phyloP scores from a whole-genome alignment of 2,329 filamentous ascomycete genomes.

The Stemphylium vesicarium region DNA sequence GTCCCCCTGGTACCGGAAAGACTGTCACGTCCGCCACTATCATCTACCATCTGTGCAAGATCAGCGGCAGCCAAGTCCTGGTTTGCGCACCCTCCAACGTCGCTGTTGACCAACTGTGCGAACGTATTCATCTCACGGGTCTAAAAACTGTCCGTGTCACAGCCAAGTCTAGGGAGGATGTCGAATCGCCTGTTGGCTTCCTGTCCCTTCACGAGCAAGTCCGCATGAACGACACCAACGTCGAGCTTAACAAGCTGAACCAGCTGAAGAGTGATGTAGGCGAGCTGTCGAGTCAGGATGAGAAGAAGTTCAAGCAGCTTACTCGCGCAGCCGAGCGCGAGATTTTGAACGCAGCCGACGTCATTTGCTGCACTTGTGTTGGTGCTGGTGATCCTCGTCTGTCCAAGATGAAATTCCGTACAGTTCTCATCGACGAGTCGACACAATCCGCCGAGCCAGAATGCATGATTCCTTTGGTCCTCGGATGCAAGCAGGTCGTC shows the following conservation, averaged over 20 bases:
- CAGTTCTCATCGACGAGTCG: conserved; percentile 96
- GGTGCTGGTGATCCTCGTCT: conserved; percentile 95
- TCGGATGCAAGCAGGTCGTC: conserved; percentile 99
- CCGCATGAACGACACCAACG: conserved; percentile 94
- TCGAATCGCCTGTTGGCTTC: conserved; percentile 97
- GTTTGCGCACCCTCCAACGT: conserved; percentile 99
- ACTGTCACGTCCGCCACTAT: conserved; percentile 98
- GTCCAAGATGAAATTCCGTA: conserved; percentile 97
- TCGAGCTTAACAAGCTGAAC: conserved; percentile 88
- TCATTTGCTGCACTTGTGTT: conserved; percentile 98
- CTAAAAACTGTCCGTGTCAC: conserved; percentile 97
- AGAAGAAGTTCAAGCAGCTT: conserved; percentile 97
- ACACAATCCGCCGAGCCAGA: conserved; percentile 98
- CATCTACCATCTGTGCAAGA: conserved; percentile 96
- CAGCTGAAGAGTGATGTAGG: conserved; percentile 91
- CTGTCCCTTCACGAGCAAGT: conserved; percentile 96
- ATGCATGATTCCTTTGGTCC: conserved; percentile 96
- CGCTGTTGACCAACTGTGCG: conserved; percentile 95
- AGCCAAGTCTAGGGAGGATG: conserved; percentile 98
- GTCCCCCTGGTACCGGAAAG: conserved; percentile 95
- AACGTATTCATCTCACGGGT: conserved; percentile 92
- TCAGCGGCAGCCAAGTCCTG: conserved; percentile 91
- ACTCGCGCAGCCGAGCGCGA: conserved; percentile 93
- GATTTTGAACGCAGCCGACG: conserved; percentile 92
- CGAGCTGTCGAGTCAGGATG: conserved; percentile 91